phyloP scores from a whole-genome alignment of 108 stramenopile species.

The Pseudonitzschia multistriata region DNA sequence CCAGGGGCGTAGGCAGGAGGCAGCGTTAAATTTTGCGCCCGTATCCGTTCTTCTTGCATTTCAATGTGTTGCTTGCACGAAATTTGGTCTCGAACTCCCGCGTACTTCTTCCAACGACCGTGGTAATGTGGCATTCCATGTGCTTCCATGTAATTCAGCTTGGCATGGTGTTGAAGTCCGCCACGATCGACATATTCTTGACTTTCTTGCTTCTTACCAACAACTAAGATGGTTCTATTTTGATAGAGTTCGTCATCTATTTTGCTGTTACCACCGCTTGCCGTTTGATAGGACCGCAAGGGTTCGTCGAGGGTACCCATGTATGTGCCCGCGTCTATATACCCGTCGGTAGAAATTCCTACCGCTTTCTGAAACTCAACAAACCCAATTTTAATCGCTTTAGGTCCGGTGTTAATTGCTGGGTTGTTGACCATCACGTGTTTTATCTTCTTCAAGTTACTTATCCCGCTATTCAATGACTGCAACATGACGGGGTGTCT shows the following conservation, averaged over 20 bases:
- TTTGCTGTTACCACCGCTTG: too few relatives aligned
- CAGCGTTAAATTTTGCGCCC: not conserved
- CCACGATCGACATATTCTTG: not conserved
- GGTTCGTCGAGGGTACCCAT: not conserved
- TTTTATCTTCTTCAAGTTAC: not conserved
- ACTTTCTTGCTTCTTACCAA: not conserved
- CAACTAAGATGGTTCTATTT: not conserved
- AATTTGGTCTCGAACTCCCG: not conserved
- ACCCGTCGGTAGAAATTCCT: not conserved
- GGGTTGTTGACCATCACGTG: not conserved
- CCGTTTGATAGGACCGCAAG: not conserved
- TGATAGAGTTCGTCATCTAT: not conserved
- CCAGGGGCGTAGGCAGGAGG: not conserved
- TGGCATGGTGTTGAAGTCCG: not conserved
- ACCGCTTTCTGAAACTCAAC: not conserved
- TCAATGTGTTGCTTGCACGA: not conserved
- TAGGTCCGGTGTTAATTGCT: not conserved
- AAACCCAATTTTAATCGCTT: not conserved
- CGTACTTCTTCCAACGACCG: not conserved
- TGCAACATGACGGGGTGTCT: slow-evolving; percentile 54
- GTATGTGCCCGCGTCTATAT: not conserved
- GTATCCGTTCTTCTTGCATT: not conserved
- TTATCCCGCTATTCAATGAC: not conserved
- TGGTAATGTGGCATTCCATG: not conserved
- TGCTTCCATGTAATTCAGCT: not conserved